Evolutionary conservation across 2,329 filamentous ascomycete species (phyloP), one percentile per base, ranked within the genome.

Genomic region (Aureobasidium namibiae): DNA sequence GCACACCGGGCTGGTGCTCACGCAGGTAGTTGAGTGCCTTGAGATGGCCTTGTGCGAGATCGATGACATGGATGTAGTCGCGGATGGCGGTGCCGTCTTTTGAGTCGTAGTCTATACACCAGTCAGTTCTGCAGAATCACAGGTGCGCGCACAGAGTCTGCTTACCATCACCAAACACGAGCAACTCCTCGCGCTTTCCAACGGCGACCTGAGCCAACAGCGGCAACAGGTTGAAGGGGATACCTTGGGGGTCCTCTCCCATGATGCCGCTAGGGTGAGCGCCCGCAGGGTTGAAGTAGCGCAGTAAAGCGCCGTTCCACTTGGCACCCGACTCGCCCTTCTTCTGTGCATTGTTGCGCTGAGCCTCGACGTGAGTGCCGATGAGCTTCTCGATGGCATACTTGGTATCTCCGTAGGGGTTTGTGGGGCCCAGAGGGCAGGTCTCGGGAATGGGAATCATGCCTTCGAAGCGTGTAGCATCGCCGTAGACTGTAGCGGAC

Each of bases 381-480:
- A 99, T 96, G 74, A 96, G 86, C 65, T 80, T 82, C 80, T 99
- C 94, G 63, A 96, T 91, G 66, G 87, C 89, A 69, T 89, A 87
- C 80, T 99, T 99, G 65, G 94, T 99, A 76, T 90, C 90, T 64
- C 94, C 95, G 76, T 99, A 99, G 26, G 92, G 91, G 81, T 97
- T 99, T 66, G 94, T 99, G 14, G 94, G 90, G 54, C 91, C 92
- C 63, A 95, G 90, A 62, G 95, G 94, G 82, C 94, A 99, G 75
- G 89, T 81, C 78, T 99, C 94, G 54, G 94, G 94, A 70, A 99
- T 99, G 64, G 94, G 94, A 65, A 99, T 99, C 94, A 99, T 99
- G 81, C 95, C 88, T 66, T 88, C 86, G 77, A 96, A 90, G 72
- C 91, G 89, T 46, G 94, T 97, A 57, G 92, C 94, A 75, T 99